A percentile compares a stretch with the other conserved stretches of the same genome.
Evolutionary conservation across 2,329 filamentous ascomycete species (phyloP).

Genomic region (Paecilomyces dactylethromorphus): DNA sequence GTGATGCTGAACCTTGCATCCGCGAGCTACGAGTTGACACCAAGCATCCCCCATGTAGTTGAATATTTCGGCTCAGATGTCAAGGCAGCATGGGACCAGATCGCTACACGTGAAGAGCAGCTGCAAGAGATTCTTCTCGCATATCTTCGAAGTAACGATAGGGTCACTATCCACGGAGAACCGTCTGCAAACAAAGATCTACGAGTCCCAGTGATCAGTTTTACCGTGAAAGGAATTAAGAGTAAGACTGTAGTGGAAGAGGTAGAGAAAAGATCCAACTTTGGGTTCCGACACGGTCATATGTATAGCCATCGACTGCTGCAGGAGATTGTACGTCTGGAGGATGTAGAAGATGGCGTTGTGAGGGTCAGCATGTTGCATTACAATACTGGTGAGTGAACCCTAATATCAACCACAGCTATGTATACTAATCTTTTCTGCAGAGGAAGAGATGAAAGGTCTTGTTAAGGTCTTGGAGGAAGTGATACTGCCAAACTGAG

Average conservation of each 20-base stretch:
- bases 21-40: slow-evolving; percentile 63
- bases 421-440: background rate
- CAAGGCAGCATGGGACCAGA: slow-evolving; percentile 42
- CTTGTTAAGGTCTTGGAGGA: slow-evolving; percentile 12
- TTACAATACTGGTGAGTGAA: slow-evolving; percentile 59
- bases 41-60: slow-evolving; percentile 55
- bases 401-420: background rate
- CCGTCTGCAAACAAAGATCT: slow-evolving; percentile 39
- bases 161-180: slow-evolving; percentile 56
- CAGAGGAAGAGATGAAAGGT: slow-evolving; percentile 11
- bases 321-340: slow-evolving; percentile 52
- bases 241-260: slow-evolving; percentile 55
- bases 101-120: slow-evolving; percentile 53
- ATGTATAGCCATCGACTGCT: slow-evolving; percentile 63
- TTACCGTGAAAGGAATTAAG: slow-evolving; percentile 52
- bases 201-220: slow-evolving; percentile 62
- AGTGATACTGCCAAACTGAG: slow-evolving; percentile 5
- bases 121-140: slow-evolving; percentile 54
- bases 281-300: slow-evolving; percentile 60
- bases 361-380: slow-evolving; percentile 66
- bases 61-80: slow-evolving; percentile 50
- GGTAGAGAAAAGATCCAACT: slow-evolving; percentile 53
- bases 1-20: slow-evolving; percentile 64
- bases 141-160: slow-evolving; percentile 49
- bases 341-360: slow-evolving; percentile 55